Evolutionary conservation across 2,329 filamentous ascomycete species (phyloP), one percentile per base, ranked within the genome.

Genomic region (Escovopsis sp.): DNA sequence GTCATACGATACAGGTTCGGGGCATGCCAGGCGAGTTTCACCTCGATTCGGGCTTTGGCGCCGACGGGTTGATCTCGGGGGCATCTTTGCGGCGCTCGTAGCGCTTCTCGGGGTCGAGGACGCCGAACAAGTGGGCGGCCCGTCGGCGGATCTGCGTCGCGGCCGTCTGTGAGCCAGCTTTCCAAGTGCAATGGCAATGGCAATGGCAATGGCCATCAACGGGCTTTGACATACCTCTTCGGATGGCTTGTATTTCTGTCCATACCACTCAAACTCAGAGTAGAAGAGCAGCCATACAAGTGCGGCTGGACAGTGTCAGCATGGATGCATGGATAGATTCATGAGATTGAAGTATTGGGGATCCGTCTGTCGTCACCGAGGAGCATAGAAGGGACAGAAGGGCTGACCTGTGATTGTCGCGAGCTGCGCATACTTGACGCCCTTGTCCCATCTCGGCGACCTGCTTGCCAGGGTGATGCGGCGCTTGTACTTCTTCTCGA

Each of bases 401-500:
- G 2, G 62, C 72, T 45, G 53, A 79, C 76, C 72, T 41, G 70
- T 65, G 38, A 79, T 69, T 34, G 66, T 73, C 23, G 62, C 62
- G 10, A 78, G 72, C 60, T 86, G 82, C 40, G 70, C 70, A 48
- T 86, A 63, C 59, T 76, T 77, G 43, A 80, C 66, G 46, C 64
- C 68, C 58, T 80, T 84, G 36, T 73, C 70, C 77, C 79, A 85
- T 39, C 62, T 59, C 8, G 81, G 80, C 19, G 77, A 65, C 35
- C 71, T 68, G 55, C 72, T 73, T 52, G 76, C 74, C 50, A 83
- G 60, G 45, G 70, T 69, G 26, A 82, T 61, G 42, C 84, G 72
- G 41, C 84, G 71, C 62, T 85, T 82, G 63, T 82, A 88, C 56
- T 82, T 80, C 59, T 82, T 78, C 66, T 89, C 84, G 52, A 86